These are phyloP conservation scores for Xerophyta viscosa DNA, from an alignment of 106 monocot species.

Conservation along the genomic window DNA sequence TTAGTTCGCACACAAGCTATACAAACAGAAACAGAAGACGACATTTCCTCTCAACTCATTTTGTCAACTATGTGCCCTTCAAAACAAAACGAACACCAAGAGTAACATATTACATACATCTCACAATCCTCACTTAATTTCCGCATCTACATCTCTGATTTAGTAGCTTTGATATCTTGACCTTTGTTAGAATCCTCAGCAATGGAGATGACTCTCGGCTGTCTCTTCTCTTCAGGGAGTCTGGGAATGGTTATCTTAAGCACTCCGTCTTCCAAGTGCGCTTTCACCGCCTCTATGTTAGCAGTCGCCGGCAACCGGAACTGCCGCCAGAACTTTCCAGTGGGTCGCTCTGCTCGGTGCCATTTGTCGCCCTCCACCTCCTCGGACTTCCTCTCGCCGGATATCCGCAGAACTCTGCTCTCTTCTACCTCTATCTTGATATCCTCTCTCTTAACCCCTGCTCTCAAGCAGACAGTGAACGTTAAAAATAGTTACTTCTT, in stretches of 20 bases:
- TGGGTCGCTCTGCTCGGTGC: conserved; percentile 31
- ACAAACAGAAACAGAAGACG: too few relatives aligned
- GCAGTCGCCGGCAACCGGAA: conserved; percentile 33
- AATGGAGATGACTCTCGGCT: conserved; percentile 24
- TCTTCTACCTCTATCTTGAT: conserved; percentile 53
- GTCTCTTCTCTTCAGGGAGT: conserved; percentile 22
- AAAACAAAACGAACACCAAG: too few relatives aligned
- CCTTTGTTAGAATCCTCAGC: conserved; percentile 9
- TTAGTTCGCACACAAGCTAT: too few relatives aligned
- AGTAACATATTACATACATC: too few relatives aligned
- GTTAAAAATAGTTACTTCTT: too few relatives aligned
- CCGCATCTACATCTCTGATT: not conserved
- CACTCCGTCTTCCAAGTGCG: conserved; percentile 35
- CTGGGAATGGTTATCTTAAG: conserved; percentile 36
- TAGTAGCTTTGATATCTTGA: conserved; percentile 16
- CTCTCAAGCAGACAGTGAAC: too few relatives aligned
- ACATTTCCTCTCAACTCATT: too few relatives aligned
- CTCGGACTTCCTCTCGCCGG: conserved; percentile 34
- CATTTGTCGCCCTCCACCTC: conserved; percentile 32
- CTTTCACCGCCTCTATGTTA: conserved; percentile 24
- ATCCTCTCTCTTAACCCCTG: conserved; percentile 44
- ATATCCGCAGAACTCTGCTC: conserved; percentile 31
- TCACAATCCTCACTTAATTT: too few relatives aligned
- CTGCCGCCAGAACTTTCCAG: conserved; percentile 48
- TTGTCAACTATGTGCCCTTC: too few relatives aligned